A percentile compares a stretch with the other conserved stretches of the same genome.
phyloP scores from a whole-genome alignment of 305 asterid genomes.

The Caryopteris hybrid region DNA sequence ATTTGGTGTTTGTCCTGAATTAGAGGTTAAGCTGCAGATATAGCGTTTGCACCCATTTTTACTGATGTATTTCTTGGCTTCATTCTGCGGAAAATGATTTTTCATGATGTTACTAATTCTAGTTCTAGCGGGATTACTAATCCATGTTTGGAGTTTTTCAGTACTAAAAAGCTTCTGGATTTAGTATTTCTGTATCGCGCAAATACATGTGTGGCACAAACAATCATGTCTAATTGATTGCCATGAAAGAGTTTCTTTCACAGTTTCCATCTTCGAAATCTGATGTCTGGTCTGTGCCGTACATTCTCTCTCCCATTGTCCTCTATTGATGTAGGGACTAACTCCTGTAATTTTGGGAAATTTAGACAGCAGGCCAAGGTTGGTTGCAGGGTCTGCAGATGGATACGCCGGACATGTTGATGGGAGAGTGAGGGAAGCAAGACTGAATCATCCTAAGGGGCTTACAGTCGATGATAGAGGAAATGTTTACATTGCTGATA shows the following conservation, averaged over 20 bases:
- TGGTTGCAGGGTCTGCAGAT: conserved; percentile 88
- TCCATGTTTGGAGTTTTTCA: neutral
- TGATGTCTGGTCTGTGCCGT: neutral
- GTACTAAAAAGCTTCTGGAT: no score
- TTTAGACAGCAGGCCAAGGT: conserved; percentile 79
- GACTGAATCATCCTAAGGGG: conserved; percentile 96
- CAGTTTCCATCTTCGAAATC: neutral
- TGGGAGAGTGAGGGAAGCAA: conserved; percentile 77
- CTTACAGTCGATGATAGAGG: conserved; percentile 88
- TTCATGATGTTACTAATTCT: neutral
- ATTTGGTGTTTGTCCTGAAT: conserved; percentile 7
- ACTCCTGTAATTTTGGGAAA: conserved; percentile 3
- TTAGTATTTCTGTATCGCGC: no score
- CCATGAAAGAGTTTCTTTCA: neutral
- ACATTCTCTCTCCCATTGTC: neutral
- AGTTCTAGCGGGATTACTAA: conserved; percentile 9
- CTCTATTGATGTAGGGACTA: conserved; percentile 19
- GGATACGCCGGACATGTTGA: conserved; percentile 88
- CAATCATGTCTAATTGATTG: no score
- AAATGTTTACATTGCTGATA: conserved; percentile 85
- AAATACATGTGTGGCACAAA: no score
- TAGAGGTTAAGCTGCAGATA: conserved; percentile 17
- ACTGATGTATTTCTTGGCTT: conserved; percentile 7
- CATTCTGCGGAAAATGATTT: conserved; percentile 16
- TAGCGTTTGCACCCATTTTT: neutral